phyloP scores from a whole-genome alignment of 163 green algal genomes.

The Prototheca wickerhamii region DNA sequence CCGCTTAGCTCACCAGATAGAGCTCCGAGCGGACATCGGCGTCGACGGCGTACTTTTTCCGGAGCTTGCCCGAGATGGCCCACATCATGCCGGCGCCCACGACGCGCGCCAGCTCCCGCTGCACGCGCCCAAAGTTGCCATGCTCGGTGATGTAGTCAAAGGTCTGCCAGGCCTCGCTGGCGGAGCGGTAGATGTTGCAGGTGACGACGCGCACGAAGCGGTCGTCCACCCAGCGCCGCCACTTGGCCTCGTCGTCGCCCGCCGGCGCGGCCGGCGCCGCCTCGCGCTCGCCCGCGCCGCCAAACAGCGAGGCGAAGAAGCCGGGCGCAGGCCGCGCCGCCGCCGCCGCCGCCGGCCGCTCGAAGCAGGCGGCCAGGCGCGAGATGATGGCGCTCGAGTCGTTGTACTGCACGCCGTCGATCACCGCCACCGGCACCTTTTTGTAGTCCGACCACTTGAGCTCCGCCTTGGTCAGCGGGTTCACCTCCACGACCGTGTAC shows the following conservation, averaged over 20 bases:
- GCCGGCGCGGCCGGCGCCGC: background rate
- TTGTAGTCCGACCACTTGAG: constrained; percentile 83
- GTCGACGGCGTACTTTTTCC: constrained; percentile 86
- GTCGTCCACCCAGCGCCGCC: constrained; percentile 90
- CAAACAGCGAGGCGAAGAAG: background rate
- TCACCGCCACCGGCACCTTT: constrained; percentile 86
- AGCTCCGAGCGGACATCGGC: constrained; percentile 61
- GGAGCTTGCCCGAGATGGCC: constrained; percentile 45
- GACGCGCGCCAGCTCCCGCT: constrained; percentile 37
- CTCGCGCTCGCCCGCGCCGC: background rate
- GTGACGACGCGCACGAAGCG: constrained; percentile 78
- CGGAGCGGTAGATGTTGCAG: constrained; percentile 96
- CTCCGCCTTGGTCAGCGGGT: constrained; percentile 89
- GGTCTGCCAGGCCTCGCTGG: constrained; percentile 72
- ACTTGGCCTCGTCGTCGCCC: constrained; percentile 53
- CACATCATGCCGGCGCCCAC: constrained; percentile 87
- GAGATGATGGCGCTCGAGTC: constrained; percentile 76
- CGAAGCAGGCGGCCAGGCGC: constrained; percentile 24
- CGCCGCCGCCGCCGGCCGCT: constrained; percentile 6
- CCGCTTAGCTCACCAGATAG: constrained; percentile 27
- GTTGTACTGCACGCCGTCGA: constrained; percentile 63
- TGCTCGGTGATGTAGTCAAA: constrained; percentile 95
- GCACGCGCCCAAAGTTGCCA: constrained; percentile 36
- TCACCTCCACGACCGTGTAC: constrained; percentile 91
- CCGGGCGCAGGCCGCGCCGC: background rate